Evolutionary conservation across 352 stramenopile species (phyloP).

Genomic region (Globisporangium solare): DNA sequence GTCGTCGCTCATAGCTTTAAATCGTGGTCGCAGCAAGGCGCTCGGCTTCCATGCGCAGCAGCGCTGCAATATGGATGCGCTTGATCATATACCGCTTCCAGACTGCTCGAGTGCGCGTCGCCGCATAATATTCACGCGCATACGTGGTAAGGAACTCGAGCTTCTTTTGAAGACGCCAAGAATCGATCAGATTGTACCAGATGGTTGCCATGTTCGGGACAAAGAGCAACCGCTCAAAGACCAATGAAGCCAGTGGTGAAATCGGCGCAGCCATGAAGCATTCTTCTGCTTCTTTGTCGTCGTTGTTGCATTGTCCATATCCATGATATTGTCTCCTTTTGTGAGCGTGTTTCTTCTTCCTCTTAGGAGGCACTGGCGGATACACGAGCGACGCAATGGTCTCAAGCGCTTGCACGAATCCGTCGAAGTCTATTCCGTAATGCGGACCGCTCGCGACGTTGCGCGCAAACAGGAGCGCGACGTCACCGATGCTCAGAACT

Average conservation of each 20-base stretch:
- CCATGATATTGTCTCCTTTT: too few relatives aligned
- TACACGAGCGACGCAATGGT: conserved; percentile 36
- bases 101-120: conserved; percentile 39
- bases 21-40: conserved; percentile 37
- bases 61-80: conserved; percentile 10
- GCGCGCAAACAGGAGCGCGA: conserved; percentile 54
- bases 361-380: neutral
- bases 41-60: conserved; percentile 33
- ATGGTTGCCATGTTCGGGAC: conserved; percentile 30
- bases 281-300: too few relatives aligned
- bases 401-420: conserved; percentile 38
- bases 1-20: conserved; percentile 36
- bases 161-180: conserved; percentile 42
- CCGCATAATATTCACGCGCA: conserved; percentile 35
- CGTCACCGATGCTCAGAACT: conserved; percentile 51
- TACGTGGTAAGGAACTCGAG: conserved; percentile 19
- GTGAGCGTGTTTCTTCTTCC: neutral
- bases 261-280: too few relatives aligned
- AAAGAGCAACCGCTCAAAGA: conserved; percentile 42
- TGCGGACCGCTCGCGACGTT: conserved; percentile 30
- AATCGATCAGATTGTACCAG: conserved; percentile 42
- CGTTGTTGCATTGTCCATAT: too few relatives aligned
- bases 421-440: conserved; percentile 58
- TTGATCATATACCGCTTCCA: conserved; percentile 28
- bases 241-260: conserved; percentile 24